Percentiles rank a stretch among this genome's conserved stretches.
phyloP scores from a whole-genome alignment of 2,329 filamentous ascomycete genomes.

The Shiraia sp. region DNA sequence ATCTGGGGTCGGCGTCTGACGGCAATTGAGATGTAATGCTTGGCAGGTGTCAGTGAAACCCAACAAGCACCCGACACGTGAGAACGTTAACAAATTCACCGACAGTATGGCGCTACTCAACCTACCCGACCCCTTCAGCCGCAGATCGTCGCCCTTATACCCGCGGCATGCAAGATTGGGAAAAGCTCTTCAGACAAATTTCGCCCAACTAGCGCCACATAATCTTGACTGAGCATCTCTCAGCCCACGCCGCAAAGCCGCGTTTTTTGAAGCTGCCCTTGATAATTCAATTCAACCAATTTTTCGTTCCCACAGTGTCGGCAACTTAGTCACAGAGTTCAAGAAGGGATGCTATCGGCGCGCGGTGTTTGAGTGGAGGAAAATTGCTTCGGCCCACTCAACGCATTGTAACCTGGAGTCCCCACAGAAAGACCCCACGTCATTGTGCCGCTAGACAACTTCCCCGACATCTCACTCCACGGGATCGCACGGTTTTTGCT shows the following conservation, averaged over 20 bases:
- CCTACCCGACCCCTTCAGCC: not conserved
- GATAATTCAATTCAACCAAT: too few relatives aligned
- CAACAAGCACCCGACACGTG: too few relatives aligned
- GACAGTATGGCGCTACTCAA: not conserved
- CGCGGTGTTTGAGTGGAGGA: slow-evolving; percentile 28
- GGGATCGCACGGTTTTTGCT: slow-evolving; percentile 6
- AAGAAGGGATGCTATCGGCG: not conserved
- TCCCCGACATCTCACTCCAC: too few relatives aligned
- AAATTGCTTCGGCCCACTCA: slow-evolving; percentile 22
- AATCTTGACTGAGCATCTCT: too few relatives aligned
- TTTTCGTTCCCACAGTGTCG: too few relatives aligned
- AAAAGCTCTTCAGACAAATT: too few relatives aligned
- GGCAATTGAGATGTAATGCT: slow-evolving; percentile 1
- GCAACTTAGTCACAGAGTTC: not conserved
- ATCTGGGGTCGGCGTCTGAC: slow-evolving; percentile 28
- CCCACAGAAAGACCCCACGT: slow-evolving; percentile 19
- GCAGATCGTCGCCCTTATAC: too few relatives aligned
- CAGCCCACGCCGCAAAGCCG: too few relatives aligned
- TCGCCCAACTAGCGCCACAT: too few relatives aligned
- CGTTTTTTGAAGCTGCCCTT: too few relatives aligned
- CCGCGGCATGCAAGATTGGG: too few relatives aligned
- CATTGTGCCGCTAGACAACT: slow-evolving; percentile 11
- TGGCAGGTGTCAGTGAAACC: too few relatives aligned
- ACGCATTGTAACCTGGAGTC: slow-evolving; percentile 13
- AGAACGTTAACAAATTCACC: not conserved